Conservation (phyloP, 371 early-diverging fungal species). For the Haplosporangium sp. region DNA sequence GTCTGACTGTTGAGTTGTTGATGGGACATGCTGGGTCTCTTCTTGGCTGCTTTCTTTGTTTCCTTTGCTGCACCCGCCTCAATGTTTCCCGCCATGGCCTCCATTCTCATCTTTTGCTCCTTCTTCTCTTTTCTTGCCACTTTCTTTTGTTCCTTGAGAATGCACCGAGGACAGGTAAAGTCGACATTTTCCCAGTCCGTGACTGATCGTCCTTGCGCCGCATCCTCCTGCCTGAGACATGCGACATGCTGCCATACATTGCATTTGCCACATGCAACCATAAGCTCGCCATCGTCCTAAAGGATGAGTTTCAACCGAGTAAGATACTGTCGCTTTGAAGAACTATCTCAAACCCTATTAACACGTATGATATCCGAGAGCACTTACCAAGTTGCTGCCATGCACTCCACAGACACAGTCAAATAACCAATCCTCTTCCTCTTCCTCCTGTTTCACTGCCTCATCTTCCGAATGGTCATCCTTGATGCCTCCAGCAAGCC, state of each 20-base stretch:
- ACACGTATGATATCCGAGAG: not conserved
- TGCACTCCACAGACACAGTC: conserved; percentile 69
- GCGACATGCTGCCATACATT: conserved; percentile 78
- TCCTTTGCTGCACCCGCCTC: not conserved
- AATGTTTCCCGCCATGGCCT: conserved; percentile 10
- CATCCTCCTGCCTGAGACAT: conserved; percentile 66
- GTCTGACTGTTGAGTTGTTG: not conserved
- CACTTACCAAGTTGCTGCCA: conserved; percentile 64
- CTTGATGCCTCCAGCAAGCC: conserved; percentile 21
- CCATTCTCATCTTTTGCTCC: conserved; percentile 33
- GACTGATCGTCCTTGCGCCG: conserved; percentile 40
- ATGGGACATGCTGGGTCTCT: conserved; percentile 4
- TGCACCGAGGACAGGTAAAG: conserved; percentile 61
- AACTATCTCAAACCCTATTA: too few species aligned
- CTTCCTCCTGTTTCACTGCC: conserved; percentile 43
- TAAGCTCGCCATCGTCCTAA: conserved; percentile 78
- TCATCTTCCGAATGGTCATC: conserved; percentile 41
- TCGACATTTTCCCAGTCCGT: conserved; percentile 55
- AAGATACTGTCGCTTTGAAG: too few species aligned
- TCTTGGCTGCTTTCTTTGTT: conserved; percentile 10
- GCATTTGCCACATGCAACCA: conserved; percentile 79
- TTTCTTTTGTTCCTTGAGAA: conserved; percentile 33
- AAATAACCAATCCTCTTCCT: conserved; percentile 68
- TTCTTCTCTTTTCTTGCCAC: conserved; percentile 27
- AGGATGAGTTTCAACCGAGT: not conserved